Base-by-base conservation (phyloP, 2,329 filamentous ascomycete species). In the Microdochium paspali region DNA sequence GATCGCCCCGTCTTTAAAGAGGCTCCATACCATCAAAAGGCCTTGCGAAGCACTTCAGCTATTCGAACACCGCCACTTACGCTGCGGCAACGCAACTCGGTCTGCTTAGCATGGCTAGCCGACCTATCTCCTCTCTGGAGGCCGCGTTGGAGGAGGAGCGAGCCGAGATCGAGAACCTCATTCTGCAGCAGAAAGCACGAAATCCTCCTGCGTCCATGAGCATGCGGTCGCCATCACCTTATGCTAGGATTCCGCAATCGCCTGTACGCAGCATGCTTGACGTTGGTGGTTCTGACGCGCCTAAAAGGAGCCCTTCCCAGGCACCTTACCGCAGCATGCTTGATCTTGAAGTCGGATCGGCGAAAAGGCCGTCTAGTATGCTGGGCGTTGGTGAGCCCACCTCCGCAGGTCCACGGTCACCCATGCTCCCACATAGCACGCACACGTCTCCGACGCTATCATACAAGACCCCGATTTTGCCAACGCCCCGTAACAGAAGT, bases 191-290 rank as follows among this genome's bases (percentile, higher is more conserved):
- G 25, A 49, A 51, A 24, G 40, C 48, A 25, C 44, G 53, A 40
- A 54, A 58, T 44, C 52, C 55, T 24, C 48, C 56, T 31, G 50
- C 56, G 12, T 50, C 50, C 4, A 50, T 44, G 52, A 63, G 55
- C 42, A 65, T 50, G 40, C 69, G 74, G 54, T 73, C 74, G 39
- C 66, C 71, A 40, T 77, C 82, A 52, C 74, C 79, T 50, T 74
- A 75, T 65, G 42, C 42, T 26, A 63, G 67, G 24, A 74, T 68
- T 47, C 78, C 82, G 43, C 77, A 73, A 46, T 86, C 85, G 23
- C 82, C 84, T 10, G 77, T 85, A 47, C 76, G 84, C 55, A 87
- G 80, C 63, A 80, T 86, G 76, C 70, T 84, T 18, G 79, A 82
- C 59, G 71, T 81, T 56, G 70, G 73, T 58, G 70, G 76, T 44